Evolutionary conservation across 352 stramenopile species (phyloP).

Genomic region (Phytophthora rubi): DNA sequence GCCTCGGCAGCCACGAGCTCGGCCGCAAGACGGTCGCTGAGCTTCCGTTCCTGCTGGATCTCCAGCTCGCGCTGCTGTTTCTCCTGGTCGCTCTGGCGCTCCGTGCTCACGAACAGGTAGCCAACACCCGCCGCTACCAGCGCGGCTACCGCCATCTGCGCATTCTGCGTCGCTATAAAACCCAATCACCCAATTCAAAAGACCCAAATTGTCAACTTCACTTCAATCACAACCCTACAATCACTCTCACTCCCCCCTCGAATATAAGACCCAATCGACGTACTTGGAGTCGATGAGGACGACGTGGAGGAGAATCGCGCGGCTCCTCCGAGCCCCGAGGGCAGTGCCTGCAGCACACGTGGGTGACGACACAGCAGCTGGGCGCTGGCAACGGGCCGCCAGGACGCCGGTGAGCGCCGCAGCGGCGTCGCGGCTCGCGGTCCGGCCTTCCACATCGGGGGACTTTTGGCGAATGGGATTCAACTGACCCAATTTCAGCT

Average conservation of each 20-base stretch:
- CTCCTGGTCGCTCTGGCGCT: conserved; percentile 50
- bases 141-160: conserved; percentile 35
- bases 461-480: background rate
- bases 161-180: conserved; percentile 32
- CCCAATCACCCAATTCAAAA: conserved; percentile 2
- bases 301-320: conserved; percentile 29
- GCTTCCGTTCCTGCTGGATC: conserved; percentile 61
- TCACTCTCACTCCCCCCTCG: background rate
- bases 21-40: conserved; percentile 69
- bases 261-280: conserved; percentile 2
- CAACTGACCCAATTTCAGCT: background rate
- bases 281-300: conserved; percentile 31
- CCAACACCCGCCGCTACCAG: conserved; percentile 45
- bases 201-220: conserved; percentile 1
- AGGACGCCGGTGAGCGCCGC: conserved; percentile 16
- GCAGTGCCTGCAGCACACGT: conserved; percentile 16
- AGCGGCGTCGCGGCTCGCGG: conserved; percentile 3
- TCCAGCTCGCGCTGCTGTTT: conserved; percentile 72
- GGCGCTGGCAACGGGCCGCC: background rate
- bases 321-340: background rate
- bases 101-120: conserved; percentile 59
- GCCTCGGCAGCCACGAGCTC: conserved; percentile 74
- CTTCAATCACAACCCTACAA: conserved; percentile 9
- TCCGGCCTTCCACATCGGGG: conserved; percentile 39
- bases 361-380: background rate